These are phyloP conservation scores for Chimonanthus salicifolius DNA, from an alignment of 164 flowering plant species.

Conservation along the genomic window DNA sequence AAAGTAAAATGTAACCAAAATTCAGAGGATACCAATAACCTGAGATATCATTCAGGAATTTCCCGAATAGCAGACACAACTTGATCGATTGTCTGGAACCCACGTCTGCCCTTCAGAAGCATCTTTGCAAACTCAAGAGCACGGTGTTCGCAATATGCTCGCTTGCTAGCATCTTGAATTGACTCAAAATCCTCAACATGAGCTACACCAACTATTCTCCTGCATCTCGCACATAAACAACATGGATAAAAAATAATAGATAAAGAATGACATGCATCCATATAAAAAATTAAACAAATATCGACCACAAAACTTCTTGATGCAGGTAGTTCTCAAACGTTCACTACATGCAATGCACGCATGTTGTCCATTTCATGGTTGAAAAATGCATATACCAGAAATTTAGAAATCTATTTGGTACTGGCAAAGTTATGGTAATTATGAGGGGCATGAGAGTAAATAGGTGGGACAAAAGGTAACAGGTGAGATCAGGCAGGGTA, in stretches of 20 bases:
- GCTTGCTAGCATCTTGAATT: conserved; percentile 43
- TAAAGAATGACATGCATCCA: background rate
- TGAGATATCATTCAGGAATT: conserved; percentile 9
- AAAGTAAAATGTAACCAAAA: background rate
- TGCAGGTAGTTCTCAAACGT: too few species aligned
- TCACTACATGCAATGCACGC: too few species aligned
- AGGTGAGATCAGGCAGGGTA: too few species aligned
- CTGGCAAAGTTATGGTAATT: too few species aligned
- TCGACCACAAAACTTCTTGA: too few species aligned
- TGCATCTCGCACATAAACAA: conserved; percentile 15
- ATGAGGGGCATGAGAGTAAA: too few species aligned
- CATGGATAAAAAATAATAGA: background rate
- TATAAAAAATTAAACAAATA: background rate
- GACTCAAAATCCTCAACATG: conserved; percentile 96
- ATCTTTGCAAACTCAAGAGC: conserved; percentile 73
- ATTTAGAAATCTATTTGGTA: too few species aligned
- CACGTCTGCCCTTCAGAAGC: conserved; percentile 71
- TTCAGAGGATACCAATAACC: background rate
- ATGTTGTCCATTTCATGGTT: too few species aligned
- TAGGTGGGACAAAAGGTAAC: too few species aligned
- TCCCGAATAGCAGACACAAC: conserved; percentile 46
- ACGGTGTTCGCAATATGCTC: conserved; percentile 69
- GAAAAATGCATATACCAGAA: too few species aligned
- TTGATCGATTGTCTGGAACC: conserved; percentile 47
- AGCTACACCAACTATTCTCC: conserved; percentile 95